These are phyloP conservation scores for Carpediemonas membranifera DNA, from an alignment of 78 protist species.

Conservation along the genomic window DNA sequence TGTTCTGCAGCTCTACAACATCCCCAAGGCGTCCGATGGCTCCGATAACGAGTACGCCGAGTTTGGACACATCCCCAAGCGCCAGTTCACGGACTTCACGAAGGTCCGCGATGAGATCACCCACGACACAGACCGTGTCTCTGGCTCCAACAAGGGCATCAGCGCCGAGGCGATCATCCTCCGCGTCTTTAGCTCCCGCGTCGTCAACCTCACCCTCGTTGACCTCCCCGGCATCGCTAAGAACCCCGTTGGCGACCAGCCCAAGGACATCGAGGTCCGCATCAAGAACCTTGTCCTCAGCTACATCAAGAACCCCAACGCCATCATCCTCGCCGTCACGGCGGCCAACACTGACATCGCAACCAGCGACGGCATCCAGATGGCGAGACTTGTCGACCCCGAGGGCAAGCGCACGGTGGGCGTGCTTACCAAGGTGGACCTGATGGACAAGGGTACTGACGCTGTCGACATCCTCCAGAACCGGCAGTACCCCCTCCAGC, in stretches of 20 bases:
- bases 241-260: constrained; percentile 78
- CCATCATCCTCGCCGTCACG: constrained; percentile 81
- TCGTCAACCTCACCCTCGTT: constrained; percentile 8
- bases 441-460: constrained; percentile 81
- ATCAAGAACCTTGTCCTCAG: constrained; percentile 39
- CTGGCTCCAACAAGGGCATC: constrained; percentile 62
- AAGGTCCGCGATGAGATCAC: constrained; percentile 47
- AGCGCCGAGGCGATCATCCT: constrained; percentile 67
- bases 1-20: constrained; percentile 72
- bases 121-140: constrained; percentile 57
- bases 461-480: constrained; percentile 7
- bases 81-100: constrained; percentile 59
- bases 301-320: constrained; percentile 53
- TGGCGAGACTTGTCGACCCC: constrained; percentile 73
- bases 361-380: constrained; percentile 71
- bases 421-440: constrained; percentile 81
- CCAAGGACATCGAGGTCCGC: constrained; percentile 62
- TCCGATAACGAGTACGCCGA: background rate
- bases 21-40: constrained; percentile 7
- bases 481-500: background rate
- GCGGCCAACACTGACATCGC: constrained; percentile 86
- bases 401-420: constrained; percentile 77
- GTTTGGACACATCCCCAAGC: constrained; percentile 22
- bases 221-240: constrained; percentile 18
- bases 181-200: constrained; percentile 28